Evolutionary conservation across 1,284 basidiomycete species (phyloP).

Genomic region (Anthracocystis walkeri): DNA sequence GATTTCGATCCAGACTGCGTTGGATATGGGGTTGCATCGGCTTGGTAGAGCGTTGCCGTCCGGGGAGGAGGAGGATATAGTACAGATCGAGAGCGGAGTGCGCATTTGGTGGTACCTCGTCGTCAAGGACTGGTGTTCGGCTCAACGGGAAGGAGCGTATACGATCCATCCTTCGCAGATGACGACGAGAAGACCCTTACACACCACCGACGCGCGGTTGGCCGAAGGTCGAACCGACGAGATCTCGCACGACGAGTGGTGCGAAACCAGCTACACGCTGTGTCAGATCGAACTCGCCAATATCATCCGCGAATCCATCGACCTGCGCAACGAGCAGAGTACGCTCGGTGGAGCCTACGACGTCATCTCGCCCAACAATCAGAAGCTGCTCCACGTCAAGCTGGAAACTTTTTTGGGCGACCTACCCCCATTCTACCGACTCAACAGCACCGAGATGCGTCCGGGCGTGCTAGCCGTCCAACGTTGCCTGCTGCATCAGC

Average conservation of each 20-base stretch:
- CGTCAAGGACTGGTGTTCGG: slow-evolving; percentile 59
- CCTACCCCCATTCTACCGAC: slow-evolving; percentile 48
- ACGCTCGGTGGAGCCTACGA: slow-evolving; percentile 42
- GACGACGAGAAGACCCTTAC: slow-evolving; percentile 54
- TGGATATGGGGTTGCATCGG: slow-evolving; percentile 57
- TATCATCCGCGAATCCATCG: slow-evolving; percentile 51
- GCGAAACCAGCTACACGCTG: slow-evolving; percentile 54
- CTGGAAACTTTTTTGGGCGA: slow-evolving; percentile 41
- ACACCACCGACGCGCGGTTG: slow-evolving; percentile 53
- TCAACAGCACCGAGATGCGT: slow-evolving; percentile 41
- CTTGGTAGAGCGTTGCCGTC: slow-evolving; percentile 49
- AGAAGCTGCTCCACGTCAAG: slow-evolving; percentile 42
- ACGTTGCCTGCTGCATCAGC: slow-evolving; percentile 56
- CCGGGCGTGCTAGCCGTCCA: slow-evolving; percentile 51
- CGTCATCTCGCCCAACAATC: slow-evolving; percentile 36
- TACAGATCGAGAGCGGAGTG: slow-evolving; percentile 49
- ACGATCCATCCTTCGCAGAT: slow-evolving; percentile 56
- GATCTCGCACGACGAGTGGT: slow-evolving; percentile 31
- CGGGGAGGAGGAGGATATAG: slow-evolving; percentile 26
- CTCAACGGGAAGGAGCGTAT: slow-evolving; percentile 54
- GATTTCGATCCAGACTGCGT: slow-evolving; percentile 57
- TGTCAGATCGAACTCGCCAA: slow-evolving; percentile 53
- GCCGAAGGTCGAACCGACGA: slow-evolving; percentile 26
- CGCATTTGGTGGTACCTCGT: slow-evolving; percentile 63
- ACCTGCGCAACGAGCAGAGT: slow-evolving; percentile 52